phyloP scores from a whole-genome alignment of 2,329 filamentous ascomycete species.

The Penicillium sp. region DNA sequence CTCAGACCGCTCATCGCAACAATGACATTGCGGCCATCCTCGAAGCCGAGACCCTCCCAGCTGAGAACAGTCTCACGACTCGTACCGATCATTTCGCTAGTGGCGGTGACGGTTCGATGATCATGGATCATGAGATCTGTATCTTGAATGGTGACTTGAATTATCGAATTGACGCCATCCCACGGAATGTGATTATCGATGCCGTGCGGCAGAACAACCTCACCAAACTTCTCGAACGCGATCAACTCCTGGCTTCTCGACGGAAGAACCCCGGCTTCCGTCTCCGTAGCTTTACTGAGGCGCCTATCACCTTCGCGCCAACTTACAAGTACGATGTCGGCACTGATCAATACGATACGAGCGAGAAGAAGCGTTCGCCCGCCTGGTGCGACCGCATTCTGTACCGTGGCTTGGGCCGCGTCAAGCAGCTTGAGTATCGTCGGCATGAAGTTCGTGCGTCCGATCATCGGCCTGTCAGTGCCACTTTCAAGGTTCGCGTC shows the following conservation, averaged over 20 bases:
- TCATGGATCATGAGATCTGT: slow-evolving; percentile 97
- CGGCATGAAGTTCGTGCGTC: slow-evolving; percentile 88
- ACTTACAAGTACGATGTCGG: slow-evolving; percentile 99
- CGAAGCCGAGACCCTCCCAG: slow-evolving; percentile 73
- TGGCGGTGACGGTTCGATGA: slow-evolving; percentile 93
- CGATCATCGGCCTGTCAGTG: slow-evolving; percentile 91
- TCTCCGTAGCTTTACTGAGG: slow-evolving; percentile 85
- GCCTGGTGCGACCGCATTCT: slow-evolving; percentile 96
- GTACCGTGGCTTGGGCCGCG: slow-evolving; percentile 77
- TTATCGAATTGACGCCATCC: slow-evolving; percentile 97
- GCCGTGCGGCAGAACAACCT: slow-evolving; percentile 82
- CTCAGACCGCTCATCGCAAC: slow-evolving; percentile 85
- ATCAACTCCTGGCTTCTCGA: slow-evolving; percentile 86
- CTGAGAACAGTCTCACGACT: slow-evolving; percentile 66
- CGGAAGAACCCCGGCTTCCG: slow-evolving; percentile 89
- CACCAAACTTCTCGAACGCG: slow-evolving; percentile 82
- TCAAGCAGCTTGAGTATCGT: slow-evolving; percentile 85
- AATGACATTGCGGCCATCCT: slow-evolving; percentile 90
- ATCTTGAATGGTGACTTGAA: slow-evolving; percentile 95
- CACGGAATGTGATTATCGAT: slow-evolving; percentile 85
- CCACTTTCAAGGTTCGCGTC: slow-evolving; percentile 76
- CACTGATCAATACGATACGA: slow-evolving; percentile 89
- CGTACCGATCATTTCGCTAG: slow-evolving; percentile 80
- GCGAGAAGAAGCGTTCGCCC: slow-evolving; percentile 89
- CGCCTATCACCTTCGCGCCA: slow-evolving; percentile 86